Base-by-base conservation (phyloP, 306 rosid genomes). In the Cucumis melo region DNA sequence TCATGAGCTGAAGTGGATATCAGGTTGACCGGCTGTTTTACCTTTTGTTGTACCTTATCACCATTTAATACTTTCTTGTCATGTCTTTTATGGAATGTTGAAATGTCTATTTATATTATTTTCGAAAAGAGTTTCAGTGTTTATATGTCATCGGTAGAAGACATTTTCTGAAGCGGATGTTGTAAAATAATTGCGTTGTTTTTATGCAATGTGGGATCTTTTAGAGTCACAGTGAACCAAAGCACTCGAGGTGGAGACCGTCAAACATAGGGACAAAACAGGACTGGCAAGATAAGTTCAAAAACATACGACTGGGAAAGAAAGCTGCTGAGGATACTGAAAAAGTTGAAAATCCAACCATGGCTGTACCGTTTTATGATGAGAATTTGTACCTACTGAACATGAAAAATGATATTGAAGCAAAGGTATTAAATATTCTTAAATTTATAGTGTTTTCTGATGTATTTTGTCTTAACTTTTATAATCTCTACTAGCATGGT, bases 221-320 rank as follows among this genome's bases (percentile, higher is more conserved):
- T 81, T 82, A 87, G 98, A 80, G 78, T 79, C 64, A 53, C 70
- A 58, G 78, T 72, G 93, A 91, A 84, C 78, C n/a, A 5, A 89
- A 84, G 87, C 77, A 61, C 68, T 84, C 65, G 54, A 89, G 83
- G 90, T 90, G 97, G 99, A 87, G 90, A 77, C 85, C 93, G 46
- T 78, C 89, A 2, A 87, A 85, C 84, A 76, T 85, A 76, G 91
- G 87, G 78, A 89, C 83, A 59, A 94, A 89, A 77, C 96, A 87
- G 75, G 99, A 95, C 82, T 95, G 97, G 99, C 97, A 92, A 84
- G 97, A 89, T 71, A 92, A 80, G 75, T 73, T 95, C 55, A 90
- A 81, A 81, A 90, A 85, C 80, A 92, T 94, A 67, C 80, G 89
- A 53, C 77, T 82, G 59, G 96, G 99, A 41, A 92, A 85, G 82